Percentiles rank a stretch among this genome's conserved stretches.
These are phyloP conservation scores for Penicillium crustosum DNA, from an alignment of 2,329 filamentous ascomycete genomes.

Conservation along the genomic window DNA sequence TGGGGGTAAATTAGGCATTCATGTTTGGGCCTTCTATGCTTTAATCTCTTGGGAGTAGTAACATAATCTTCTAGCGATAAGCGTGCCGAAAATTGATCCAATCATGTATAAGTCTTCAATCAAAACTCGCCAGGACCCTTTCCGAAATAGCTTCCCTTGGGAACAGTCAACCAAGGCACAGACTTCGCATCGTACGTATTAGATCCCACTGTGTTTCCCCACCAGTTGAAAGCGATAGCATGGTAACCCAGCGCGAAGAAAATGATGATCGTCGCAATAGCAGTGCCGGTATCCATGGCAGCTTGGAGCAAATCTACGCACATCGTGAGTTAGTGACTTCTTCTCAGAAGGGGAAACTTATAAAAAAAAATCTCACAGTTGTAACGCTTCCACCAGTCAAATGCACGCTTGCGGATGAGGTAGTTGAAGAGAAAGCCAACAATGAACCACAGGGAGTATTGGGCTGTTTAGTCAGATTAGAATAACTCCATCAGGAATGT, in stretches of 20 bases:
- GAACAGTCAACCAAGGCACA: constrained; percentile 34
- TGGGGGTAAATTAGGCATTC: neutral
- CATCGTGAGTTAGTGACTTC: neutral
- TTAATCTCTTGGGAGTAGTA: neutral
- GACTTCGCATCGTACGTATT: constrained; percentile 38
- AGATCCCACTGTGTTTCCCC: constrained; percentile 38
- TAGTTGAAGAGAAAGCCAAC: constrained; percentile 36
- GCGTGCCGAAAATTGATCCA: neutral
- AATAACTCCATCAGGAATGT: neutral
- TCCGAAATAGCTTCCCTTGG: constrained; percentile 32
- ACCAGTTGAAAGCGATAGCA: constrained; percentile 33
- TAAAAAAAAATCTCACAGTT: constrained; percentile 24
- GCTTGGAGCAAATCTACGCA: constrained; percentile 19
- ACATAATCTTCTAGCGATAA: neutral
- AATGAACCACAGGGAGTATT: constrained; percentile 37
- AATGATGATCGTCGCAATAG: constrained; percentile 33
- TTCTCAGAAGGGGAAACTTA: constrained; percentile 15
- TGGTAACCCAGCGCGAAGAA: constrained; percentile 38
- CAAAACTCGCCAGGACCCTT: constrained; percentile 28
- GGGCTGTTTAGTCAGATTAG: constrained; percentile 12
- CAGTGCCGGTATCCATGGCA: constrained; percentile 38
- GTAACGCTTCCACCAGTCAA: constrained; percentile 37
- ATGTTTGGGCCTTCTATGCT: neutral
- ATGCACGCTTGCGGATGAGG: constrained; percentile 30
- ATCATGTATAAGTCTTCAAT: neutral